These are phyloP conservation scores for Paecilomyces dactylethromorphus DNA, from an alignment of 2,329 filamentous ascomycete genomes.

Conservation along the genomic window DNA sequence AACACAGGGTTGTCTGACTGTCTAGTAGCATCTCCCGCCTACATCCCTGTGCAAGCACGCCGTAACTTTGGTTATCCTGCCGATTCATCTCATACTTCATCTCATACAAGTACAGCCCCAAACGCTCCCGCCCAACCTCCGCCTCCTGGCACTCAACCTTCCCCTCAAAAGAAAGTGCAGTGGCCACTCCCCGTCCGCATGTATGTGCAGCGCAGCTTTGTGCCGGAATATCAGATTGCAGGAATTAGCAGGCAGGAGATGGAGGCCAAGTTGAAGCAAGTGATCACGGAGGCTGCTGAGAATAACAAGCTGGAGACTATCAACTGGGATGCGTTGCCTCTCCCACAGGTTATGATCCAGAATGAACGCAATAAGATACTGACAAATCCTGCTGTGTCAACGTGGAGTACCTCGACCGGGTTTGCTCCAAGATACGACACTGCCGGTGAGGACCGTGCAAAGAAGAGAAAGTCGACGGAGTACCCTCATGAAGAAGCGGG, in stretches of 20 bases:
- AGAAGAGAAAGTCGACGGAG: conserved; percentile 78
- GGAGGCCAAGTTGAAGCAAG: conserved; percentile 75
- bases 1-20: neutral
- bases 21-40: conserved; percentile 45
- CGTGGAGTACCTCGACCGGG: conserved; percentile 21
- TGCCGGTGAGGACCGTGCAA: conserved; percentile 37
- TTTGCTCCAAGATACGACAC: conserved; percentile 14
- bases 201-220: conserved; percentile 87
- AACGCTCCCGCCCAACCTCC: conserved; percentile 15
- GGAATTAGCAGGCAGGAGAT: conserved; percentile 63
- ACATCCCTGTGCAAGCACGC: conserved; percentile 56
- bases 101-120: conserved; percentile 9
- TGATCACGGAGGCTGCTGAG: conserved; percentile 78
- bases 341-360: conserved; percentile 78
- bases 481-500: conserved; percentile 47
- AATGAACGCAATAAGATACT: conserved; percentile 55
- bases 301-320: conserved; percentile 62
- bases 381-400: conserved; percentile 37
- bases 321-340: conserved; percentile 75
- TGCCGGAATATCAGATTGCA: conserved; percentile 60
- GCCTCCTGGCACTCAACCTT: conserved; percentile 30
- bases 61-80: conserved; percentile 49
- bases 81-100: conserved; percentile 12
- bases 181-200: conserved; percentile 78
- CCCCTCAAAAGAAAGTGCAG: conserved; percentile 52